Conservation (phyloP, 805 yeast species). For the Schwanniomyces sp. region DNA sequence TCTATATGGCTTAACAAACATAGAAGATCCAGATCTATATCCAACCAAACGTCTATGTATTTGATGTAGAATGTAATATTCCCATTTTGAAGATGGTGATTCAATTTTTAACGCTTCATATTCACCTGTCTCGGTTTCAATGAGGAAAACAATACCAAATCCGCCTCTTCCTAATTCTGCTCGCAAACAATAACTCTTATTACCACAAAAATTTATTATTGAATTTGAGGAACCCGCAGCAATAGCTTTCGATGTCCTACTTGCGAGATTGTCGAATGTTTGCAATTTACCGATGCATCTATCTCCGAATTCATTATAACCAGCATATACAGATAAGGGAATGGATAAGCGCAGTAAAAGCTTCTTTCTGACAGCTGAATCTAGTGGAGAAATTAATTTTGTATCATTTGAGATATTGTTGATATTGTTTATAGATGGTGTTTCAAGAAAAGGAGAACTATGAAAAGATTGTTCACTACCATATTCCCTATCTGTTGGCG, state of each 20-base stretch:
- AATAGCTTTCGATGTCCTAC: slow-evolving; percentile 31
- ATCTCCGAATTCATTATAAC: slow-evolving; percentile 33
- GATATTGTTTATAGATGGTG: slow-evolving; percentile 14
- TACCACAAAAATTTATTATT: slow-evolving; percentile 44
- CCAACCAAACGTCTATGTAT: slow-evolving; percentile 42
- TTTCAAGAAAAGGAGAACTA: slow-evolving; percentile 51
- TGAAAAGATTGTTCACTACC: slow-evolving; percentile 19
- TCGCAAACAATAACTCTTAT: slow-evolving; percentile 47
- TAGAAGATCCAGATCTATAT: slow-evolving; percentile 17
- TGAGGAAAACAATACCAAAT: slow-evolving; percentile 70
- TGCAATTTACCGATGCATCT: slow-evolving; percentile 23
- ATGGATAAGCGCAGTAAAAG: slow-evolving; percentile 40
- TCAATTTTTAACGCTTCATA: slow-evolving; percentile 72
- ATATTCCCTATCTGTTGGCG: slow-evolving; percentile 23
- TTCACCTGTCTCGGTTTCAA: slow-evolving; percentile 56
- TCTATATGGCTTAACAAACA: slow-evolving; percentile 51
- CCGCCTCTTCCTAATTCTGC: slow-evolving; percentile 78
- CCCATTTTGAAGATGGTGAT: slow-evolving; percentile 74
- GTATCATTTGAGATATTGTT: background rate
- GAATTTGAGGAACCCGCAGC: slow-evolving; percentile 36
- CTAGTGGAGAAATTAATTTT: slow-evolving; percentile 41
- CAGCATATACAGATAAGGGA: slow-evolving; percentile 29
- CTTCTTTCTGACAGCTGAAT: slow-evolving; percentile 33
- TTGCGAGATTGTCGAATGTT: slow-evolving; percentile 38
- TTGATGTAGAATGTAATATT: slow-evolving; percentile 67